Evolutionary conservation across 495 filamentous ascomycete genomes (phyloP).

Genomic region (Glarea lozoyensis): DNA sequence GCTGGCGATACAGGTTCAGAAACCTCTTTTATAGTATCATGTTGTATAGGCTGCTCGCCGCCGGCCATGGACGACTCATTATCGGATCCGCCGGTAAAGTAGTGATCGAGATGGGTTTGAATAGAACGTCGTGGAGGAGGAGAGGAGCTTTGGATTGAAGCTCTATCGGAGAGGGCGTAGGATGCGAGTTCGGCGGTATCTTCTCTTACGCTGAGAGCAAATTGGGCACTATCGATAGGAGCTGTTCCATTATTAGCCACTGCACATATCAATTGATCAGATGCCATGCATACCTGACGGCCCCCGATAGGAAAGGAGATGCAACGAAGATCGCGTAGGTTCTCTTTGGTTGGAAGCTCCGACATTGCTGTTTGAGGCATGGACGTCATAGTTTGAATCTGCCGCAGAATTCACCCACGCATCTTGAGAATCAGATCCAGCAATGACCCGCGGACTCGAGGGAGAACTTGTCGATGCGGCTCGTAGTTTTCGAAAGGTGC

Average conservation of each 20-base stretch:
- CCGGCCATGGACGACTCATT: conserved; percentile 11
- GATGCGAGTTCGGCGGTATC: conserved; percentile 86
- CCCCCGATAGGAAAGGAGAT: conserved; percentile 61
- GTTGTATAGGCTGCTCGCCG: conserved; percentile 14
- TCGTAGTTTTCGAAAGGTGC: conserved; percentile 5
- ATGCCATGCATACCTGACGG: conserved; percentile 42
- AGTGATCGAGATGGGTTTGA: conserved; percentile 16
- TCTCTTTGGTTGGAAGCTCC: conserved; percentile 40
- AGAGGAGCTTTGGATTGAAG: conserved; percentile 11
- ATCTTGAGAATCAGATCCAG: conserved; percentile 12
- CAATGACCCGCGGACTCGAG: conserved; percentile 17
- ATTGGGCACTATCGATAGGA: conserved; percentile 56
- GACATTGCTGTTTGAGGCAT: conserved; percentile 1
- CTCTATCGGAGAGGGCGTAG: conserved; percentile 63
- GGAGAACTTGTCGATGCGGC: conserved; percentile 9
- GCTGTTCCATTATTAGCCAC: conserved; percentile 23
- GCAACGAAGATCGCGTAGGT: conserved; percentile 70
- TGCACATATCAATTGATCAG: background rate
- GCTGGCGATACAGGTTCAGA: conserved; percentile 51
- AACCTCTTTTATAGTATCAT: conserved; percentile 35
- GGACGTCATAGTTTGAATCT: conserved; percentile 10
- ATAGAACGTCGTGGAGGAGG: conserved; percentile 5
- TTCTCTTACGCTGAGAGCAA: conserved; percentile 73
- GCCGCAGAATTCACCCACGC: conserved; percentile 6
- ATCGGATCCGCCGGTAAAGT: conserved; percentile 8